Evolutionary conservation across 352 stramenopile genomes (phyloP).

Genomic region (Phytophthora syringae): DNA sequence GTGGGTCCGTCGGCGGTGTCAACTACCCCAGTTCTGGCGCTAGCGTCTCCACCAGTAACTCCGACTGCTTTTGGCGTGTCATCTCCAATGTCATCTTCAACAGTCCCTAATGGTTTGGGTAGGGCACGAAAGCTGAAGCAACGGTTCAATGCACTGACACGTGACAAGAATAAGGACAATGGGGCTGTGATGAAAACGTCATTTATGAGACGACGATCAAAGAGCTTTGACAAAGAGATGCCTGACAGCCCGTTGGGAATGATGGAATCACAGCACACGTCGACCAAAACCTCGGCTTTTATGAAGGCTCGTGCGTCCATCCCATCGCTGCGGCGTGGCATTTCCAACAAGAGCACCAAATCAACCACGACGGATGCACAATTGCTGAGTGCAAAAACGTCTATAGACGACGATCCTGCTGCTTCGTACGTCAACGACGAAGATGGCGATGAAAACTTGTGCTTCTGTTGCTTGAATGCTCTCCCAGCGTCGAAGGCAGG

Average conservation of each 20-base stretch:
- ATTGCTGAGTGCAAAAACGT: conserved; percentile 17
- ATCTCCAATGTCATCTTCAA: conserved; percentile 24
- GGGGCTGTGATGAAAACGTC: conserved; percentile 26
- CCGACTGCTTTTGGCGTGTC: conserved; percentile 19
- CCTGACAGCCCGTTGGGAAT: conserved; percentile 33
- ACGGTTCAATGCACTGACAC: conserved; percentile 39
- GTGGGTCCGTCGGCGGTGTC: conserved; percentile 67
- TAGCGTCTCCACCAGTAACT: conserved; percentile 21
- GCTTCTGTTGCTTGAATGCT: conserved; percentile 65
- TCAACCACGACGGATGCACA: conserved; percentile 22
- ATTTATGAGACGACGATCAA: conserved; percentile 47
- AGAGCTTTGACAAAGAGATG: conserved; percentile 50
- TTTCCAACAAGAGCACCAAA: conserved; percentile 31
- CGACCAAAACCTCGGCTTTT: conserved; percentile 28
- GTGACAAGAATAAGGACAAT: conserved; percentile 44
- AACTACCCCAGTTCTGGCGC: conserved; percentile 59
- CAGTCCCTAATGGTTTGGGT: conserved; percentile 32
- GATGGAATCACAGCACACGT: conserved; percentile 21
- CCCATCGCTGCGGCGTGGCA: conserved; percentile 36
- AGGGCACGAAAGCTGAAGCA: conserved; percentile 56
- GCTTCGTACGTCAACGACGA: conserved; percentile 46
- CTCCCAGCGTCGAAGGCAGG: conserved; percentile 29
- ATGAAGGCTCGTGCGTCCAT: conserved; percentile 41
- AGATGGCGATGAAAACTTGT: conserved; percentile 62
- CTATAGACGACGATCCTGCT: conserved; percentile 30